Evolutionary conservation across 2,329 filamentous ascomycete species (phyloP).

Genomic region (Fusarium floridanum): DNA sequence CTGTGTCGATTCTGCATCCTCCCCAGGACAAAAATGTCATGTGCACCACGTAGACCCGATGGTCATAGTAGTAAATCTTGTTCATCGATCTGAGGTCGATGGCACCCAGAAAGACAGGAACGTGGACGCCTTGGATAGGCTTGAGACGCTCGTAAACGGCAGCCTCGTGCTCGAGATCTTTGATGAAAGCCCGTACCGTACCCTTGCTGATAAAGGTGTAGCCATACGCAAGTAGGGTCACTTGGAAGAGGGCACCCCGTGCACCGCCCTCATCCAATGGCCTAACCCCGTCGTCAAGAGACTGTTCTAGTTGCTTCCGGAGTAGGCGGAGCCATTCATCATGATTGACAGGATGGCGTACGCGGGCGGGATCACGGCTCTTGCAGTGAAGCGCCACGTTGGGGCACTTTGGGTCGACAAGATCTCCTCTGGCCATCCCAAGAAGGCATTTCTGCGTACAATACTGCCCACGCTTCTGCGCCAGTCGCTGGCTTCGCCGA

Average conservation of each 20-base stretch:
- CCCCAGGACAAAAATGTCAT: too few relatives aligned
- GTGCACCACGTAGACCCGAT: too few relatives aligned
- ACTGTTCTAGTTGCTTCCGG: conserved; percentile 46
- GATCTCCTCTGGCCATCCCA: neutral
- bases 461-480: neutral
- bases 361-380: neutral
- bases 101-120: neutral
- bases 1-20: too few relatives aligned
- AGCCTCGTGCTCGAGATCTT: conserved; percentile 53
- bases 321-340: conserved; percentile 48
- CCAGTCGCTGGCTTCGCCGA: conserved; percentile 21
- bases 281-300: conserved; percentile 46
- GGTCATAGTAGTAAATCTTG: too few relatives aligned
- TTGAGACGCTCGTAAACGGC: conserved; percentile 30
- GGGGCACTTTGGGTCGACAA: neutral
- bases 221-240: conserved; percentile 56
- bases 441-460: conserved; percentile 27
- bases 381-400: conserved; percentile 47
- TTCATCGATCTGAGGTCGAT: neutral
- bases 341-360: conserved; percentile 48
- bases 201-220: conserved; percentile 61
- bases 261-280: conserved; percentile 49
- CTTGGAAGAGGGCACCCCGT: conserved; percentile 56
- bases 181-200: conserved; percentile 50
- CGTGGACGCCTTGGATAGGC: neutral